These are phyloP conservation scores for Zalaria sp. DNA, from an alignment of 2,329 filamentous ascomycete genomes.

Conservation along the genomic window DNA sequence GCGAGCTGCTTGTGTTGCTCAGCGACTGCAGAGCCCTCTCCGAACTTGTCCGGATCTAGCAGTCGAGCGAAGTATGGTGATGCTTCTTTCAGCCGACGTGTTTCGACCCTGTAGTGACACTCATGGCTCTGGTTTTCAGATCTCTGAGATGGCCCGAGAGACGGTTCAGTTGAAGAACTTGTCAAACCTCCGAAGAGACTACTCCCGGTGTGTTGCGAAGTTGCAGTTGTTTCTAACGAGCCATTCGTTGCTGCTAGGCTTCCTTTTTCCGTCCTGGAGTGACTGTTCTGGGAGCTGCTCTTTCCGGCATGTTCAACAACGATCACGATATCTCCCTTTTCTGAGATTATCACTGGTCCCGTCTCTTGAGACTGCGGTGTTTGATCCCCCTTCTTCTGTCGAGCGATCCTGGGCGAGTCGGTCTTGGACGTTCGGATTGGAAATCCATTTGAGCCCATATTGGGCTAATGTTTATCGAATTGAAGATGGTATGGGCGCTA, in stretches of 20 bases:
- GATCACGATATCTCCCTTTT: slow-evolving; percentile 50
- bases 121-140: slow-evolving; percentile 16
- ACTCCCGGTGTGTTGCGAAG: too few relatives aligned
- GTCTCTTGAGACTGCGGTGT: slow-evolving; percentile 1
- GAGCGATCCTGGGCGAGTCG: not conserved
- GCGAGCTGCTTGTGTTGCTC: slow-evolving; percentile 37
- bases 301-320: slow-evolving; percentile 40
- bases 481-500: not conserved
- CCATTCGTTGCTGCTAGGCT: too few relatives aligned
- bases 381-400: not conserved
- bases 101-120: slow-evolving; percentile 47
- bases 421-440: not conserved
- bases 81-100: slow-evolving; percentile 40
- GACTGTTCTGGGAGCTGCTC: too few relatives aligned
- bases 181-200: too few relatives aligned
- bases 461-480: not conserved
- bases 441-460: not conserved
- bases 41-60: slow-evolving; percentile 48
- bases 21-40: slow-evolving; percentile 44
- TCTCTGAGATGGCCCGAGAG: too few relatives aligned
- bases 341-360: slow-evolving; percentile 33
- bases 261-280: too few relatives aligned
- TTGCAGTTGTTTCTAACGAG: too few relatives aligned
- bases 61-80: slow-evolving; percentile 60
- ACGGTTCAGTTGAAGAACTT: too few relatives aligned